Evolutionary conservation across 768 basidiomycete species (phyloP), one percentile per base, ranked within the genome.

Genomic region (Trametes sanguinea): DNA sequence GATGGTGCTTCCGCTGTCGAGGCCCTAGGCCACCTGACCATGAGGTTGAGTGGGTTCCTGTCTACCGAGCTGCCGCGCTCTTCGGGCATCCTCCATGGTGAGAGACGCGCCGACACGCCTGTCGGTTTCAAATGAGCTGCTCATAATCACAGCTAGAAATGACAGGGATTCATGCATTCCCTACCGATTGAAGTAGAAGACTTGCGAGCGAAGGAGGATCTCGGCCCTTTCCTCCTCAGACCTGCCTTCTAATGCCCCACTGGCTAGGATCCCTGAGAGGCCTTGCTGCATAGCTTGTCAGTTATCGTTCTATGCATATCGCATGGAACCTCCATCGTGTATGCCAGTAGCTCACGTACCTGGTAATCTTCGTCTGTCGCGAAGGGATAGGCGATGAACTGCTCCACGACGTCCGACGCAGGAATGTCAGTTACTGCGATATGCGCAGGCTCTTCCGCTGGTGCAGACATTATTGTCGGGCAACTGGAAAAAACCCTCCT

Each of bases 141-240:
- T 22, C 17, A 5, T 47, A 47, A 27, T 9, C n/a, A n/a, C n/a
- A n/a, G n/a, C n/a, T n/a, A n/a, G n/a, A n/a, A n/a, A n/a, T n/a
- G n/a, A n/a, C n/a, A n/a, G n/a, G n/a, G n/a, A n/a, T n/a, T n/a
- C n/a, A n/a, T n/a, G n/a, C n/a, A n/a, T n/a, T n/a, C n/a, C n/a
- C n/a, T n/a, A n/a, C 85, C 76, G 76, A 74, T 89, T 91, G 73
- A 90, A 92, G 74, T 89, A 92, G 70, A 88, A 92, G 0, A 90
- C 78, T 16, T 83, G 78, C 1, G 84, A 83, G 42, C 79, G 80
- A 9, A 82, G 78, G 37, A 86, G 60, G 33, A 83, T 73, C 29
- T 84, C 81, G 13, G 81, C 80, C 57, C 68, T 73, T 37, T 81
- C 76, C 17, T 77, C 77, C 7, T 76, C 71, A 1, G 79, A 60